Evolutionary conservation across 1,284 basidiomycete genomes (phyloP).

Genomic region (Malassezia brasiliensis): DNA sequence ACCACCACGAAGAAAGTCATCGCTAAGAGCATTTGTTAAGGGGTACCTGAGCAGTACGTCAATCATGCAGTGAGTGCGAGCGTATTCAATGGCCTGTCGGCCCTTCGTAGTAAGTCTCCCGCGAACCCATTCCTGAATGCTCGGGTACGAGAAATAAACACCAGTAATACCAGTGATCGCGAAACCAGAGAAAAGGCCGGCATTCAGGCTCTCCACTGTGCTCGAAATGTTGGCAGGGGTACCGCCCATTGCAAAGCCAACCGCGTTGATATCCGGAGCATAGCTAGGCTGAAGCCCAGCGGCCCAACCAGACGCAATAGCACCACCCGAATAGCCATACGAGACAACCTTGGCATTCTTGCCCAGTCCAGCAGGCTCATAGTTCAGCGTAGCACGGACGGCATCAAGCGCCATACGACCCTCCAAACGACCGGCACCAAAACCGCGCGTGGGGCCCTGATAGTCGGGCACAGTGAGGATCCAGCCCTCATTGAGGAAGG

Average conservation of each 20-base stretch:
- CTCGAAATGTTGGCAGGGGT: constrained; percentile 27
- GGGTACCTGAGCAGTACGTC: constrained; percentile 7
- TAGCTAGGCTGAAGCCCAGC: constrained; percentile 24
- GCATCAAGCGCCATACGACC: constrained; percentile 32
- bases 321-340: constrained; percentile 42
- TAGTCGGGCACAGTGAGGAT: constrained; percentile 31
- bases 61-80: constrained; percentile 1
- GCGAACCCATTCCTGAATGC: constrained; percentile 18
- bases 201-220: background rate
- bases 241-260: constrained; percentile 30
- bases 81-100: constrained; percentile 7
- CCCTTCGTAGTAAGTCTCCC: constrained; percentile 16
- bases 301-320: constrained; percentile 36
- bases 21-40: background rate
- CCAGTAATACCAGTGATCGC: constrained; percentile 29
- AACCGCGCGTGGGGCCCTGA: constrained; percentile 30
- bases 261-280: constrained; percentile 26
- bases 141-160: constrained; percentile 18
- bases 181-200: constrained; percentile 27
- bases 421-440: constrained; percentile 29
- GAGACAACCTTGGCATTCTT: constrained; percentile 21
- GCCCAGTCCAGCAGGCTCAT: constrained; percentile 18
- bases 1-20: background rate
- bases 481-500: constrained; percentile 19
- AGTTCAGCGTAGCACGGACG: constrained; percentile 26